Base-by-base conservation (phyloP, 2,329 filamentous ascomycete genomes). In the Tympanopsis confertula region DNA sequence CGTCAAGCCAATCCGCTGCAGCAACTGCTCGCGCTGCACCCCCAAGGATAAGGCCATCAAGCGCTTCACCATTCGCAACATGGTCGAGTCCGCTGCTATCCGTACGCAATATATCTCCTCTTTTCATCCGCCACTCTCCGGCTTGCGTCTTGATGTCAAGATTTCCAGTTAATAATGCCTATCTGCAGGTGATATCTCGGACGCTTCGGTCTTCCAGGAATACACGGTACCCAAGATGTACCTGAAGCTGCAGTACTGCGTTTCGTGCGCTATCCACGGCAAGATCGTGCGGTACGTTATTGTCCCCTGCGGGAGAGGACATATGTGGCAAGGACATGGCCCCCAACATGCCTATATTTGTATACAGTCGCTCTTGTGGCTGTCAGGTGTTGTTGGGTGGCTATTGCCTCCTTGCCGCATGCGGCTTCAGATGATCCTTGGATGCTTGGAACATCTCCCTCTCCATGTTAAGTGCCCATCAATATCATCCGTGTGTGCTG, bases 191-290 rank as follows among this genome's bases (percentile, higher is more conserved):
- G 91, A 98, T 86, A 98, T 98, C 74, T 95, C 88, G 53, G 91
- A 98, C 68, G 91, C 93, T 62, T 96, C 91, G 61, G 91, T 98
- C 70, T 98, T 95, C 74, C 69, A 84, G 60, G 91, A 98, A 76
- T 98, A 98, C 79, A 88, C 87, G 56, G 89, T 98, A 62, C 91
- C 91, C 72, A 98, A 98, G 86, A 98, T 98, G 93, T 98, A 98
- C 86, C 78, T 98, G 73, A 98, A 98, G 84, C 83, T 98, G 68
- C 91, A 96, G 78, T 98, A 98, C 86, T 98, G 91, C 70, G 91
- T 98, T 64, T 96, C 89, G 70, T 98, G 91, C 74, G 91, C 91
- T 63, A 98, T 98, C 55, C 91, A 98, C 78, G 91, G 91, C 79
- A 98, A 98, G 85, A 98, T 98, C 69, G 93, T 98, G 71, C 89